A percentile compares a stretch with the other conserved stretches of the same genome.
phyloP scores from a whole-genome alignment of 495 filamentous ascomycete species.

The Niebla homalea region DNA sequence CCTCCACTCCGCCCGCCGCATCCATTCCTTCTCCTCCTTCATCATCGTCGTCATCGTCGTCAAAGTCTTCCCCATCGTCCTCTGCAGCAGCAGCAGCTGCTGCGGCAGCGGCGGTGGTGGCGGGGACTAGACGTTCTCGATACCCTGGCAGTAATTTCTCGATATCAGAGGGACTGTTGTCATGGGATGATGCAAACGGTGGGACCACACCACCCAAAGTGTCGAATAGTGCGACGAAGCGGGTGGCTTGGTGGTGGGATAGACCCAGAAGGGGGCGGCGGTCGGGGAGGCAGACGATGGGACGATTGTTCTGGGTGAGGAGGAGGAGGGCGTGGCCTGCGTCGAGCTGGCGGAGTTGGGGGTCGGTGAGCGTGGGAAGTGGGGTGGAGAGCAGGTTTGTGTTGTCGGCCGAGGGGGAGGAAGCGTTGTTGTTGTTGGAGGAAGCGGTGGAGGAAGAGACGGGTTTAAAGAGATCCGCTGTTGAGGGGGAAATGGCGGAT shows the following conservation, averaged over 20 bases:
- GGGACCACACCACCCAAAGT: conserved; percentile 11
- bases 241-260: conserved; percentile 58
- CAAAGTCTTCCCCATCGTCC: background rate
- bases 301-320: conserved; percentile 21
- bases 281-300: conserved; percentile 43
- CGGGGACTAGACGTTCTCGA: background rate
- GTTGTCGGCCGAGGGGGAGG: conserved; percentile 36
- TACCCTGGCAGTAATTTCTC: background rate
- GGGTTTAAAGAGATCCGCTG: conserved; percentile 43
- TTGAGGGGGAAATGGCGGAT: conserved; percentile 33
- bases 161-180: background rate
- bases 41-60: background rate
- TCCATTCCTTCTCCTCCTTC: background rate
- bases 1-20: background rate
- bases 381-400: conserved; percentile 32
- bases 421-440: conserved; percentile 34
- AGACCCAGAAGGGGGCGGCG: conserved; percentile 68
- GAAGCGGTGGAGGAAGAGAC: conserved; percentile 35
- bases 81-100: background rate
- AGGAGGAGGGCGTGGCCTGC: conserved; percentile 31
- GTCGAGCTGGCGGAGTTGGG: conserved; percentile 8
- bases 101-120: background rate
- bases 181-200: background rate
- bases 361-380: conserved; percentile 25
- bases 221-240: conserved; percentile 62